Evolutionary conservation across 352 stramenopile genomes (phyloP), one percentile per base, ranked within the genome.

Genomic region (Pythium utonaiense): DNA sequence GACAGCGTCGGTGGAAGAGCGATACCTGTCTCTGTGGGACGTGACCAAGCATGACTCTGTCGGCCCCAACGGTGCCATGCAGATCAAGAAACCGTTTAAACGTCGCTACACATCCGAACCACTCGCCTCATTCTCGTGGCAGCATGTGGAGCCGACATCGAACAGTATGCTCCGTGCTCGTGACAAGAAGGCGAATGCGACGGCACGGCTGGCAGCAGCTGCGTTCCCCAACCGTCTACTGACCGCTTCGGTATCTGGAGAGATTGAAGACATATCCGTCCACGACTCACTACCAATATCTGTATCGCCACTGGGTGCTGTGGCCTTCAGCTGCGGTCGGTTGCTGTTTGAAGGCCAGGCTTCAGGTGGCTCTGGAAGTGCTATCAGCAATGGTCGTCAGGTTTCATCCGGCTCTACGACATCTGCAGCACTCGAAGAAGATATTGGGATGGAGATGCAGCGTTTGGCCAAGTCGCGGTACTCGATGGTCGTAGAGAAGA

Each of bases 271-370:
- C 53, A 86, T 96, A 38, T 93, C 88, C 10, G 75, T 95, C 21
- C 88, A 96, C 56, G 84, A 95, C 66, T 87, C 81, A 28, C 87
- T 96, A 78, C 88, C 88, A 0, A 69, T 96, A 8, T 80, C 86
- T 0, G 57, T 95, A 21, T 95, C 88, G 27, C 78, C 88, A 22
- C 73, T 77, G 21, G 81, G 80, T n/a, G 66, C 67, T 0, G 44
- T 96, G 8, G 74, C 80, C 13, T 96, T 96, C 53, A 86, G 84
- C 22, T 93, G 81, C 57, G 86, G 82, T 1, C 78, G 70, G 38
- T 52, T 91, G 21, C 67, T 93, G 6, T 93, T 93, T 56, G 74
- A 80, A 3, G 81, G 83, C 6, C 40, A n/a, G 2, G 25, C 53
- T 16, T 56, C 47, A 12, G 31, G 19, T n/a, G 50, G 21, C 21